Base-by-base conservation (phyloP, 495 filamentous ascomycete species). In the Chaetomium tenue region DNA sequence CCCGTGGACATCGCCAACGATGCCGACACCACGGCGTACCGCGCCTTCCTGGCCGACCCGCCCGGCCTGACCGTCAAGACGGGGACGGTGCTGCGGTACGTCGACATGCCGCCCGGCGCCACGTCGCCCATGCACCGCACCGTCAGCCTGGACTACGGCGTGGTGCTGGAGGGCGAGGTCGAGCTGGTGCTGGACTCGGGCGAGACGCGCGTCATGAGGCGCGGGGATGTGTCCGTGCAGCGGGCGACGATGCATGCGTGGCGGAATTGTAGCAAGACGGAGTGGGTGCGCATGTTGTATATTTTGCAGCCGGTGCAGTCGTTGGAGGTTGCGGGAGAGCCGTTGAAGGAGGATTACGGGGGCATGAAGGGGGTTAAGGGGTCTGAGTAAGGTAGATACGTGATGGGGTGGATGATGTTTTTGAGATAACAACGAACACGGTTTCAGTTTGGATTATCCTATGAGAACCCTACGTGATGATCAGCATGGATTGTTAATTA, bases 141-240 rank as follows among this genome's bases (percentile, higher is more conserved):
- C 5, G 76, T 83, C 60, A 82, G 77, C n/a, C 72, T 90, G 3
- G 88, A 90, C 68, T 89, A 88, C 60, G 87, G 86, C 4, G 75
- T 89, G 40, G 84, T 91, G 28, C 58, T 91, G 13, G 85, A 89
- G 61, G 88, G 88, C 0, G 70, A 79, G 65, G 68, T 86, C 20
- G 81, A 79, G 74, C 74, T 84, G 68, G 73, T 76, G 8, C 70
- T 89, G 22, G 87, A 88, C 68, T 61, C 66, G 69, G 79, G 87
- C 0, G 86, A 85, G 68, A 78, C 69, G 60, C 69, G 74, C 58
- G 61, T 76, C 0, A 72, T 89, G 78, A 30, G 33, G 18, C 12
- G 56, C 13, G 56, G 56, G 23, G 56, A 59, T 33, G 69, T 78
- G 9, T 66, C 70, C 4, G 77, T 87, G 30, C 84, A 88, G 75